Evolutionary conservation across 1,284 basidiomycete species (phyloP), one percentile per base, ranked within the genome.

Genomic region (Vanrija sp.): DNA sequence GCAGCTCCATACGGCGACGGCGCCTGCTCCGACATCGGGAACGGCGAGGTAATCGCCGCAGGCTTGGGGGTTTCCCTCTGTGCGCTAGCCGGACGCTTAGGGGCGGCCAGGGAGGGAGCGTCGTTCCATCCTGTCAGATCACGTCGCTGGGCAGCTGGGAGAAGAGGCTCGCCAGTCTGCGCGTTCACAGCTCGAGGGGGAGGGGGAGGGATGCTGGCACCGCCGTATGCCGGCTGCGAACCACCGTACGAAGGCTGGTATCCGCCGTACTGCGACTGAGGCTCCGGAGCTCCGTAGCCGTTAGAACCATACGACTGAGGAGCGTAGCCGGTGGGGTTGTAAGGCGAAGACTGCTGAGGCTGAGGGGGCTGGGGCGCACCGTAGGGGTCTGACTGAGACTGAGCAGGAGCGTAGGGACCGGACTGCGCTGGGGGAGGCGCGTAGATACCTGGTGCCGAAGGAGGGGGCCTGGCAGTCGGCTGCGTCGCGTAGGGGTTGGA

Each of bases 81-180:
- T 2, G 82, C 77, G 37, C 79, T 79, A 2, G 84, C 80, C 2
- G 81, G 81, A n/a, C 75, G 66, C 48, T 84, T 84, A 47, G 80
- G 77, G 14, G 77, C 60, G 15, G 81, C 65, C 8, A 82, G 63
- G 15, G 57, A 64, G 1, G 75, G 72, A 4, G 78, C 75, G 2
- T 98, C 94, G 68, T 98, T 98, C 93, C 93, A 98, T 0, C 89
- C 90, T 10, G 84, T 83, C 41, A 85, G 84, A 56, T 87, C 87
- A 41, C 77, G 75, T 23, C 75, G 66, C 47, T 70, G 68, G 23
- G 73, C 67, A 10, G 72, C 75, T 3, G 76, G 67, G 19, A 75
- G 59, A 16, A 68, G 57, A 16, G 65, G 64, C 2, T 64, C 62
- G 20, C 62, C 60, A 15, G 57, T 53, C 35, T 46, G 41, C 14